phyloP scores from a whole-genome alignment of 2,329 filamentous ascomycete genomes.

The Aspergillus fructus region DNA sequence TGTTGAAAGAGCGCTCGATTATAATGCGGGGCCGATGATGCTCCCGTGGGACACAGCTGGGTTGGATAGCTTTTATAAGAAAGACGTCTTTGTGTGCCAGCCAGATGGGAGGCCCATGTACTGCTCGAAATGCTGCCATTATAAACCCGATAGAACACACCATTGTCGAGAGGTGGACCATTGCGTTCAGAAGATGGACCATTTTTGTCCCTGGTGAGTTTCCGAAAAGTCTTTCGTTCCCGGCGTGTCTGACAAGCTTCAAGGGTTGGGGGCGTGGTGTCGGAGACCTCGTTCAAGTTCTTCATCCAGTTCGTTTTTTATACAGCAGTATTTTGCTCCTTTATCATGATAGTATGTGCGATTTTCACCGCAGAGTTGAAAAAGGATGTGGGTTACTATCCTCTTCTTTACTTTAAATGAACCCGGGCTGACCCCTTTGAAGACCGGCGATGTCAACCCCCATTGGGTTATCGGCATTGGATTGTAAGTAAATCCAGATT shows the following conservation, averaged over 20 bases:
- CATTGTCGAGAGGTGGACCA: conserved; percentile 80
- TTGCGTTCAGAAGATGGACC: conserved; percentile 89
- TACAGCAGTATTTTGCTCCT: conserved; percentile 64
- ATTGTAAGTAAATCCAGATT: conserved; percentile 45
- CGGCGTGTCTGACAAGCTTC: conserved; percentile 12
- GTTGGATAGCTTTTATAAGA: conserved; percentile 74
- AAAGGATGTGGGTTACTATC: conserved; percentile 39
- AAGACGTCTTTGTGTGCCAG: conserved; percentile 81
- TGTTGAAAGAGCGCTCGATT: conserved; percentile 27
- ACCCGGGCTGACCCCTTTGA: not conserved
- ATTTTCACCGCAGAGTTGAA: conserved; percentile 61
- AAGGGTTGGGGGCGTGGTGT: conserved; percentile 88
- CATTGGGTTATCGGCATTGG: conserved; percentile 67
- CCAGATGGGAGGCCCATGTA: conserved; percentile 79
- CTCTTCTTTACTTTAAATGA: not conserved
- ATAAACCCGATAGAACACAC: conserved; percentile 84
- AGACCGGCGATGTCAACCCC: conserved; percentile 49
- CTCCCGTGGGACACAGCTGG: conserved; percentile 61
- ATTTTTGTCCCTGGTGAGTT: conserved; percentile 79
- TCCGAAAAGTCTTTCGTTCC: not conserved
- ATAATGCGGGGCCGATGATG: conserved; percentile 24
- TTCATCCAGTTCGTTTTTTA: conserved; percentile 87
- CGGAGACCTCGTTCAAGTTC: conserved; percentile 84
- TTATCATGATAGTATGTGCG: conserved; percentile 63
- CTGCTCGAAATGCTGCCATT: conserved; percentile 80